Evolutionary conservation across 2,329 filamentous ascomycete species (phyloP), one percentile per base, ranked within the genome.

Genomic region (Albophoma yamanashiensis): DNA sequence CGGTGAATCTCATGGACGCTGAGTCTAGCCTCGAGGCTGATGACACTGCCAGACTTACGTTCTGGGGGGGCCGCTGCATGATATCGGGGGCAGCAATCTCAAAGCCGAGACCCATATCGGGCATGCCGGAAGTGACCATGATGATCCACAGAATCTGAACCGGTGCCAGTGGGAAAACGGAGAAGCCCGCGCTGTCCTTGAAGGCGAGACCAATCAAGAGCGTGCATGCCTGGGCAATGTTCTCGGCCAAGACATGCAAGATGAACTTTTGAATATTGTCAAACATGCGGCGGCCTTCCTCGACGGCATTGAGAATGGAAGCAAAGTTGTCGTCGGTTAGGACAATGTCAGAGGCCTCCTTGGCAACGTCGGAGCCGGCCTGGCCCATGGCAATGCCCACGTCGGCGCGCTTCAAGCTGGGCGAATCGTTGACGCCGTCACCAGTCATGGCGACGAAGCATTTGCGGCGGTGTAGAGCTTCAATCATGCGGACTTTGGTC

Each of bases 81-180:
- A 91, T 85, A 68, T 90, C 87, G 0, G 86, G 82, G 0, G 84
- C 83, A 0, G 87, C 87, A 59, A 81, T 75, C 71, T 91, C 88
- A 73, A 89, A 86, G 2, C 88, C 87, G 3, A 91, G 78, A 62
- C 87, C 88, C 85, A 91, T 89, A 63, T 89, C 88, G 4, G 88
- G 87, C 67, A 90, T 79, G 56, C 84, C 85, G 39, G 86, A 89
- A 0, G 88, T 91, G 59, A 91, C 81, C 87, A 91, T 90, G 67
- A 90, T 91, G 62, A 91, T 86, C 88, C 87, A 91, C 50, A 91
- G 78, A 63, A 91, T 89, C 65, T 91, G 83, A n/a, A 91, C 85
- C 0, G 88, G 88, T 0, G 86, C 79, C 17, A 91, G 78, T 0
- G 87, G 87, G 68, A 90, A 91, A 6, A 90, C 86, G 0, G 87